Base-by-base conservation (phyloP, 179 eudicot species). In the Amaranthus tricolor region DNA sequence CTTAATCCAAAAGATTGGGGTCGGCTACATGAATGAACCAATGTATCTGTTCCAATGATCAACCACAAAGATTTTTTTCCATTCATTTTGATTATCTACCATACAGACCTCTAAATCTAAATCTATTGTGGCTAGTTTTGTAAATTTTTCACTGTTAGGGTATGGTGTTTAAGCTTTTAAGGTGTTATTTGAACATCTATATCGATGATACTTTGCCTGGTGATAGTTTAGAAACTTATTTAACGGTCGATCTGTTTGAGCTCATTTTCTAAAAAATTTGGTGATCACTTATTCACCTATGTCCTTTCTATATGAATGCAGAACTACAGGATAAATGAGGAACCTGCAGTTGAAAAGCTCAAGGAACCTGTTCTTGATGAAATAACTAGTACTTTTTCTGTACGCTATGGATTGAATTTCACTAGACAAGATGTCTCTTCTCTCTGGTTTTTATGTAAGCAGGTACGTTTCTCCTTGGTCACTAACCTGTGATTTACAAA, bases 391-490 rank as follows among this genome's bases (percentile, higher is more conserved):
- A 80, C 87, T 31, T 75, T 95, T 62, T 84, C 83, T 45, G 72
- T 50, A 59, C 98, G 96, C 24, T 89, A 88, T 79, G 92, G 81
- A 74, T 87, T 93, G 52, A 91, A 88, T 74, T 95, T 91, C 77
- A 93, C 96, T 21, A 71, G 85, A 77, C 82, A 83, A 73, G 90
- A 88, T 85, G 77, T 82, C 45, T 90, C 98, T 69, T 88, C 98
- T 76, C 89, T 95, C 57, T 95, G 99, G 99, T 87, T 89, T 83
- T 77, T 93, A 68, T 95, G 99, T 87, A 95, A 91, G 75, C 96
- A 95, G 99, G 99, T 93, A 12, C 19, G 65, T 66, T 60, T 60
- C 65, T 44, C 20, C 64, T 74, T 49, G 52, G 58, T 45, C 55
- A 21, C 17, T 9, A 68, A 19, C 14, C 54, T 7, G 4, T 40